Percentiles rank a stretch among this genome's conserved stretches.
Evolutionary conservation across 495 filamentous ascomycete species (phyloP).

Genomic region (Penicillium angulare): DNA sequence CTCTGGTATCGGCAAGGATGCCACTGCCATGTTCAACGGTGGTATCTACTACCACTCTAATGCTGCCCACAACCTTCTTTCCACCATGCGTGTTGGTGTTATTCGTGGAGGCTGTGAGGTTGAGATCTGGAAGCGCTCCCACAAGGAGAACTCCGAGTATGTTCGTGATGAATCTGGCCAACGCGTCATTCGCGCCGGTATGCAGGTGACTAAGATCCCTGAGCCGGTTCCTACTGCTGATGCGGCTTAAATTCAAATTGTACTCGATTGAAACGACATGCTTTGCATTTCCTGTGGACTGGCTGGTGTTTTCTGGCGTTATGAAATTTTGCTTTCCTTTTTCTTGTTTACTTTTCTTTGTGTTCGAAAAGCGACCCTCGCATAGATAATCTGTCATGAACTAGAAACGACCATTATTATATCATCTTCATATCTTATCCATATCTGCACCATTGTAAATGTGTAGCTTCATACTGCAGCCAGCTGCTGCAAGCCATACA

Average conservation of each 20-base stretch:
- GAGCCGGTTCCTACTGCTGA: constrained; percentile 47
- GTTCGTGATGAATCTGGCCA: constrained; percentile 80
- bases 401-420: constrained; percentile 27
- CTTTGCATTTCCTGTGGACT: constrained; percentile 24
- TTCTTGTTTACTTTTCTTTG: constrained; percentile 9
- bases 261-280: constrained; percentile 7
- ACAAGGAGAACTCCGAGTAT: constrained; percentile 77
- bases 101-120: constrained; percentile 96
- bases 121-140: constrained; percentile 97
- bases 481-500: too few species aligned
- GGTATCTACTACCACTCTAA: constrained; percentile 98
- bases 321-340: constrained; percentile 7
- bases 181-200: constrained; percentile 84
- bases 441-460: too few species aligned
- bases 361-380: constrained; percentile 24
- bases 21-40: constrained; percentile 98
- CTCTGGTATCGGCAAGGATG: constrained; percentile 93
- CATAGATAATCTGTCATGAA: constrained; percentile 32
- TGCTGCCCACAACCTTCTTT: constrained; percentile 94
- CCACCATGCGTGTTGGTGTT: constrained; percentile 94
- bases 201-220: constrained; percentile 81
- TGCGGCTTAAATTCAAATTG: constrained; percentile 34
- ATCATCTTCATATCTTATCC: not conserved
- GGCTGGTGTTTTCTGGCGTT: constrained; percentile 25
- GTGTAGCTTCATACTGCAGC: too few species aligned